Evolutionary conservation across 2,329 filamentous ascomycete genomes (phyloP), one percentile per base, ranked within the genome.

Genomic region (Paracorniculantispora psalliotae): DNA sequence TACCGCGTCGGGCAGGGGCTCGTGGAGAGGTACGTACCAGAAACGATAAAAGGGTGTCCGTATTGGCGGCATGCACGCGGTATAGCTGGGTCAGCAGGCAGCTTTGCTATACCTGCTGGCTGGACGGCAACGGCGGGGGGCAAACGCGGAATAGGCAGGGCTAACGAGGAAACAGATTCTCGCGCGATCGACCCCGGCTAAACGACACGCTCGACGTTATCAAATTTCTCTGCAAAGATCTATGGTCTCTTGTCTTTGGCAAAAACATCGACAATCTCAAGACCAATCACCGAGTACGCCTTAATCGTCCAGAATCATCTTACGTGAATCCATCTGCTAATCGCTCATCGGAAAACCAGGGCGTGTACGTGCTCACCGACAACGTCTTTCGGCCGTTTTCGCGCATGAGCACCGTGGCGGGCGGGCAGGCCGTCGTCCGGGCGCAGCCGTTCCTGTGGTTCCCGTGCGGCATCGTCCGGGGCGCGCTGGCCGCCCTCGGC

Each of bases 221-320:
- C 72, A 99, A 99, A 73, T 97, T 99, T 70, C 81, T 99, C 52
- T 99, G 94, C 83, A 99, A 99, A 78, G 94, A 99, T 73, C 81
- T 99, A 47, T 99, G 94, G 94, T 92, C 86, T 35, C 81, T 97
- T 21, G 84, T 97, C 17, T 99, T 97, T 74, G 84, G 90, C 71
- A 99, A 99, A 76, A 96, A 97, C 73, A 91, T 99, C 69, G 94
- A 99, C 75, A 99, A 99, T 72, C 81, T 99, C 49, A 99, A 99
- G 77, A 99, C 94, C 9, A 99, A 99, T 71, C 94, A 99, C 72
- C 81, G 94, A 67, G 89, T 91, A 77, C n/a, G n/a, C n/a, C n/a
- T n/a, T n/a, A n/a, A n/a, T n/a, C n/a, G n/a, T n/a, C n/a, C n/a
- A n/a, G n/a, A 19, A 80, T 33, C 30, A 33, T 33, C 30, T 12